Evolutionary conservation across 1,284 basidiomycete species (phyloP), one percentile per base, ranked within the genome.

Genomic region (Serendipita sp.): DNA sequence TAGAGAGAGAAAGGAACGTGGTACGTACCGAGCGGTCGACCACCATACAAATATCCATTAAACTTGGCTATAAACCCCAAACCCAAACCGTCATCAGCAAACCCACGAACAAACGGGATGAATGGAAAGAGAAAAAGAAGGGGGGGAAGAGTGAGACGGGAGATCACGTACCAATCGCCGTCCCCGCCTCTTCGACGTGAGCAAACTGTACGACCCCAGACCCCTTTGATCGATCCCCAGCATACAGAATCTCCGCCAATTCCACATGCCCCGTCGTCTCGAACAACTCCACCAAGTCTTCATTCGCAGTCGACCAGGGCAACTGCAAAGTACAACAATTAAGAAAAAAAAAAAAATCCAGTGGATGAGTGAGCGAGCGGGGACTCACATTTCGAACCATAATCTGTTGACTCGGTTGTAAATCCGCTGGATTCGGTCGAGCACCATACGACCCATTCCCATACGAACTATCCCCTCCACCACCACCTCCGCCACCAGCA

Each of bases 241-340:
- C 94, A 69, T 88, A 92, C 60, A 98, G 73, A 67, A 98, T 93
- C 73, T 98, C 95, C 8, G 95, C 95, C 53, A 93, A 77, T 69
- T 93, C 88, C 38, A 99, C 95, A 67, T 87, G 87, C 8, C 95
- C 95, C 1, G 93, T 96, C 35, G 95, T 99, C 77, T 97, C 94
- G 70, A 99, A 99, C 35, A 99, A 77, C 75, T 99, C 95, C 29
- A 98, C 94, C 34, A 99, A 77, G 72, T 99, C 95, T 71, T 98
- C 94, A 73, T 98, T 96, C n/a, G 93, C 91, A 41, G 95, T 99
- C 15, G 93, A 97, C 93, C 93, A 98, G 0, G 95, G 95, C 17
- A 99, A 77, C 93, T 97, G 32, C 30, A 58, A 22, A 22, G 17
- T 22, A 22, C 17, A 22, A 22, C 17, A 22, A 22, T 22, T 6